Base-by-base conservation (phyloP, 345 rosid species). In the Eucalyptus curtisii region DNA sequence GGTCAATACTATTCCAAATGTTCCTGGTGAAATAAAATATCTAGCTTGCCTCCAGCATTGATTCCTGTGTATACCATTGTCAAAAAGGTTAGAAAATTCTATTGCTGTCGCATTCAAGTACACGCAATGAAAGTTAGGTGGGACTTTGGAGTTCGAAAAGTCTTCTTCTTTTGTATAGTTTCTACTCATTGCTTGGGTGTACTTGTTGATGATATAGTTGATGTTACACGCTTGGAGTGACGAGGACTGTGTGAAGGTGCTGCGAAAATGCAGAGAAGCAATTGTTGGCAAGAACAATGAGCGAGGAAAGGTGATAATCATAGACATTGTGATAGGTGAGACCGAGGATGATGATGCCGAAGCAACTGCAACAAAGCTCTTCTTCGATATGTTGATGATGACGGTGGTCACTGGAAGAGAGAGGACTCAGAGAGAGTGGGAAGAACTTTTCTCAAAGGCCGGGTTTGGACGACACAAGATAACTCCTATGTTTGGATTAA, bases 331-430 rank as follows among this genome's bases (percentile, higher is more conserved):
- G 55, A 90, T 91, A 55, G 16, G 86, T 10, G 88, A 80, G 79
- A 76, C 86, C 6, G 85, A 84, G 25, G 91, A 89, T 2, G 81
- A 87, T 20, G 31, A 85, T 5, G 81, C 81, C 14, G 7, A 71
- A 40, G 10, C 86, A 16, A 91, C 88, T 1, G 91, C 88, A 53
- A 88, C 91, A 5, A 93, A 93, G 90, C 92, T 93, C 53, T 90
- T 88, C 42, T 90, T 91, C 37, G 94, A 94, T 89, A 86, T 94
- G 90, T 42, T 91, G 84, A 92, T 93, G 95, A 91, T 91, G 92
- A 85, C 88, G 45, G 85, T 90, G 49, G 86, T 31, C 44, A 80
- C n/a, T 7, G 94, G 91, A 45, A 90, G 57, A 53, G 92, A 94
- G 55, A 90, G 95, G 90, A 90, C 52, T 12, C 92, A 88, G 87